Evolutionary conservation across 306 rosid species (phyloP), one percentile per base, ranked within the genome.

Genomic region (Arachis hypogaea): DNA sequence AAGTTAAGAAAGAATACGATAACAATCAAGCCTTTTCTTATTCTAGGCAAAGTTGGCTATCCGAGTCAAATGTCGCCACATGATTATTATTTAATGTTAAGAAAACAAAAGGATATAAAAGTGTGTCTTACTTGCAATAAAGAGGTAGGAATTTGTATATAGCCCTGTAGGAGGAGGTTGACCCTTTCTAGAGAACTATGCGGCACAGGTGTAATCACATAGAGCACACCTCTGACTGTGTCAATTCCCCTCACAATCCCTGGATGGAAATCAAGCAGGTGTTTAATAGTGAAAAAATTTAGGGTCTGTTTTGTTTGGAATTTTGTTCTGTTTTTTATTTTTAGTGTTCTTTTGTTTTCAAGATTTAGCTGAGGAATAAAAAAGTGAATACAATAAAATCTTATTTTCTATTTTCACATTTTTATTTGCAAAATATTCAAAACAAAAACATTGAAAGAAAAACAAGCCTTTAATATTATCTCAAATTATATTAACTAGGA

Each of bases 191-290:
- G 83, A 77, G 91, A 76, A 85, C 71, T 85, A 56, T 69, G 90
- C 29, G 88, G 91, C 62, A 91, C 92, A n/a, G 98, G 97, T 63
- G 98, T 88, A 66, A 94, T 86, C 78, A 91, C 87, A 80, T 84
- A 88, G 58, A 94, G 83, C 74, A 89, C 54, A 62, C 95, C 92
- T 86, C 88, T 91, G 50, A 55, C 22, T 6, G 88, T 82, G 83
- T 94, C 98, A 29, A 94, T 80, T 76, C 90, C 92, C 85, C 97
- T 89, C 84, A 94, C 94, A 75, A 94, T 91, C 67, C 98, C 98
- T 91, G 82, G 71, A 75, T 72, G 66, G 74, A 73, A 73, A 76
- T 75, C 59, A 63, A 82, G 38, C 38, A 59, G 63, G 52, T 64
- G 38, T 51, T 69, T 8, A 68, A 41, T 45, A 54, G 68, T 56